Evolutionary conservation across 2,329 filamentous ascomycete genomes (phyloP).

Genomic region (Nothophaeocryptopus gaeumannii): DNA sequence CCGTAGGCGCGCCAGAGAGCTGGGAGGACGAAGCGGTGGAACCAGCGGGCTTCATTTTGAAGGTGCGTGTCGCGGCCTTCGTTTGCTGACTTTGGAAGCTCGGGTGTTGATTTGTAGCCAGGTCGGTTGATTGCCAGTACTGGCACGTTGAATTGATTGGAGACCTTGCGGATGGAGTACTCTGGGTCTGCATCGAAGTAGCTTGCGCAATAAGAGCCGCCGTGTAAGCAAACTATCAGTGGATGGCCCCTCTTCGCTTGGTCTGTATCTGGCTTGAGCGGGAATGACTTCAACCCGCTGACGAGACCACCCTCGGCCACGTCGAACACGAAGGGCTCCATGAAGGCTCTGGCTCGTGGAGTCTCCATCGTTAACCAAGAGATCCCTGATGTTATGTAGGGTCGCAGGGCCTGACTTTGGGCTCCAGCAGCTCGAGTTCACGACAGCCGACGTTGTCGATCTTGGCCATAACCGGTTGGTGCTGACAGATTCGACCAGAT

Average conservation of each 20-base stretch:
- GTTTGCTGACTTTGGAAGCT: constrained; percentile 10
- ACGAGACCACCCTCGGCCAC: constrained; percentile 11
- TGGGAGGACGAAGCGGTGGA: constrained; percentile 12
- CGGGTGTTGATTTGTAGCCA: constrained; percentile 14
- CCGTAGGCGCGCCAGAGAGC: constrained; percentile 12
- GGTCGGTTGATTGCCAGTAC: constrained; percentile 14
- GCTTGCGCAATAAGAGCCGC: constrained; percentile 6
- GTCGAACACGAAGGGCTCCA: constrained; percentile 17
- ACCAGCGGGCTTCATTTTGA: constrained; percentile 13
- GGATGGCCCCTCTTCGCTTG: constrained; percentile 9
- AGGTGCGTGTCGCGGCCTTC: constrained; percentile 13
- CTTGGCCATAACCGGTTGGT: neutral
- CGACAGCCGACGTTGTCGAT: neutral
- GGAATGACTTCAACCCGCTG: constrained; percentile 13
- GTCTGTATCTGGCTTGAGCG: constrained; percentile 4
- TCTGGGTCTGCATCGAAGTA: constrained; percentile 14
- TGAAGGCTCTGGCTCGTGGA: neutral
- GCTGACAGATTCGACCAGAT: neutral
- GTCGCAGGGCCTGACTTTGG: neutral
- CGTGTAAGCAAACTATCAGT: constrained; percentile 12
- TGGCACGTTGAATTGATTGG: constrained; percentile 6
- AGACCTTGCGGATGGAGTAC: constrained; percentile 11
- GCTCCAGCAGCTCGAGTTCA: neutral
- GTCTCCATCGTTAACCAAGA: neutral
- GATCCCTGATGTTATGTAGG: neutral